Evolutionary conservation across 2,329 filamentous ascomycete genomes (phyloP).

Genomic region (Blastomyces silverae): DNA sequence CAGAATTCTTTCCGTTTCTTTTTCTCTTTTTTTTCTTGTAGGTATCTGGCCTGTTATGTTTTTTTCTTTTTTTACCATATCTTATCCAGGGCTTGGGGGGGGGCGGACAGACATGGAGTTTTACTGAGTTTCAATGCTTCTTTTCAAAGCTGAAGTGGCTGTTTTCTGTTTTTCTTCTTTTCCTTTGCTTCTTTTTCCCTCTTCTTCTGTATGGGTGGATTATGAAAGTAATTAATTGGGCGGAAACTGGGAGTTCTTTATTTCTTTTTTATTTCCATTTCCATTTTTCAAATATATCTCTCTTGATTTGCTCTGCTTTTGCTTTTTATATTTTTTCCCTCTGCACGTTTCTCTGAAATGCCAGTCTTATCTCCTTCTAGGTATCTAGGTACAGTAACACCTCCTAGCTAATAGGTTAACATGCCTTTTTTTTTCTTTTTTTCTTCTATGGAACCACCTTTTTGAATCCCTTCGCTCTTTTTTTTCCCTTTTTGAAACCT

Average conservation of each 20-base stretch:
- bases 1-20: not conserved
- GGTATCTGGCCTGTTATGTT: not conserved
- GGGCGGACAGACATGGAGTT: not conserved
- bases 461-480: not conserved
- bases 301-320: not conserved
- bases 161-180: too few relatives aligned
- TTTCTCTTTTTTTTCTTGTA: not conserved
- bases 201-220: not conserved
- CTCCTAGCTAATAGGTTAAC: not conserved
- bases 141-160: not conserved
- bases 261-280: not conserved
- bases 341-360: not conserved
- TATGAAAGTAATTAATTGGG: not conserved
- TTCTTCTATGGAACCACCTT: too few relatives aligned
- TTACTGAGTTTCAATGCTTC: not conserved
- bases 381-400: not conserved
- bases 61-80: not conserved
- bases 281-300: not conserved
- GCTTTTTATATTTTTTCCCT: not conserved
- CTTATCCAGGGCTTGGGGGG: not conserved
- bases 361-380: not conserved
- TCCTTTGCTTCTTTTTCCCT: not conserved
- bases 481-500: conserved; percentile 14
- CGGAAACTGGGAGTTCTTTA: not conserved
- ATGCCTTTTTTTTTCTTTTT: conserved; percentile 7